Evolutionary conservation across 139 green algal species (phyloP).

Genomic region (Chlorella sp.): DNA sequence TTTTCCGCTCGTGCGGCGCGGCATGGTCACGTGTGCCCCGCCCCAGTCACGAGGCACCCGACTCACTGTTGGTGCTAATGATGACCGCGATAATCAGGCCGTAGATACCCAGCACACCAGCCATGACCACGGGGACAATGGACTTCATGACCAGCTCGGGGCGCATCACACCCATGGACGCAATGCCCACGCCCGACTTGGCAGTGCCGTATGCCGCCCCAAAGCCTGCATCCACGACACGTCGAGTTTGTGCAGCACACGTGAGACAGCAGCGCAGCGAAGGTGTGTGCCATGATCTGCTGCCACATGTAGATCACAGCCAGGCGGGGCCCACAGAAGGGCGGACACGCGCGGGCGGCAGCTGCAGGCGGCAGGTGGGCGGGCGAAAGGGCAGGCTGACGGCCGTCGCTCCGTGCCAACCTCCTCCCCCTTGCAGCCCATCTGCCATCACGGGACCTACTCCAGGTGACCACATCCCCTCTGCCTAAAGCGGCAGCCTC

Average conservation of each 20-base stretch:
- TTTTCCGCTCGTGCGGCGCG: no score
- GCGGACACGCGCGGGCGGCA: no score
- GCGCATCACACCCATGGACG: conserved; percentile 99
- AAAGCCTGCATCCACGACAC: conserved; percentile 77
- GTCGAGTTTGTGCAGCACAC: no score
- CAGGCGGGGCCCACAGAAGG: no score
- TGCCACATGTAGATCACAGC: background rate
- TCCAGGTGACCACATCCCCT: no score
- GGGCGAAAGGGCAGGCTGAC: background rate
- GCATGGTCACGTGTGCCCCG: background rate
- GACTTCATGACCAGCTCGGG: conserved; percentile 99
- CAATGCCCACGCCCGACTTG: conserved; percentile 98
- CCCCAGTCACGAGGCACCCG: background rate
- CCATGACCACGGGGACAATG: conserved; percentile 99
- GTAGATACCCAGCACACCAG: conserved; percentile 99
- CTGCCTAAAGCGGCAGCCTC: no score
- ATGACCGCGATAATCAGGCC: conserved; percentile 99
- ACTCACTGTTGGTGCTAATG: conserved; percentile 94
- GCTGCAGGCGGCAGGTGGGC: background rate
- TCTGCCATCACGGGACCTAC: no score
- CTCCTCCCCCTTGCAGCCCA: no score
- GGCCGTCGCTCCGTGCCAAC: background rate
- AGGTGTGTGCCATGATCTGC: background rate
- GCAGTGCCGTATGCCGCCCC: conserved; percentile 98
- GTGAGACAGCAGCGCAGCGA: background rate